Evolutionary conservation across 305 asterid species (phyloP), one percentile per base, ranked within the genome.

Genomic region (Fraxinus angustifolia): DNA sequence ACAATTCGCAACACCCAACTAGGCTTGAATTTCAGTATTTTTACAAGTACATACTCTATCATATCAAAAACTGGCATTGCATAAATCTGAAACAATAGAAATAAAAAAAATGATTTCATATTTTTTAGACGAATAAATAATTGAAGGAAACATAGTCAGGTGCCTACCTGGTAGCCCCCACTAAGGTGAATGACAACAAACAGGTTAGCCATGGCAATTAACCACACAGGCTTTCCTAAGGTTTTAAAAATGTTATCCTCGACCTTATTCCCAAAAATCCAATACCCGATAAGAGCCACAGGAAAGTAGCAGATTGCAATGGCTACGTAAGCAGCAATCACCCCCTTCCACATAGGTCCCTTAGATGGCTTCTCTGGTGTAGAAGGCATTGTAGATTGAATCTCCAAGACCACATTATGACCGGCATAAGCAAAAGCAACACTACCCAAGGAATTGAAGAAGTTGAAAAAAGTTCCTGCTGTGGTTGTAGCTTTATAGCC

Each of bases 51-150:
- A 3, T 88, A 78, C 79, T 91, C 93, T 2, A 87, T 74, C 93
- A 90, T 89, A 83, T 91, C 96, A 75, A 83, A 91, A 3, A 91
- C 88, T 0, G 96, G 92, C 90, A 89, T 87, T 21, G 95, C 93
- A 30, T 88, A 89, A 0, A 91, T 36, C 95, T 91, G 75, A 14
- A 48, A 48, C 79, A 35, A 35, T 35, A 5, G n/a, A 30, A n/a
- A 21, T 0, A 35, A 35, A 35, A 36, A 23, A 12, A 5, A 1
- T 35, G 6, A 6, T 42, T 6, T 23, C 19, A 1, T 28, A 28
- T 19, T 8, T 8, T 3, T 16, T 23, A 16, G 35, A 48, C 26
- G 62, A 36, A 34, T 0, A 6, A 30, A 17, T 16, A 14, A 11
- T 34, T 2, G 0, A 19, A 1, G 23, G 7, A 35, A 31, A 33